Percentiles rank a stretch among this genome's conserved stretches.
These are phyloP conservation scores for Amanita polypyramis DNA, from an alignment of 768 basidiomycete genomes.

Conservation along the genomic window DNA sequence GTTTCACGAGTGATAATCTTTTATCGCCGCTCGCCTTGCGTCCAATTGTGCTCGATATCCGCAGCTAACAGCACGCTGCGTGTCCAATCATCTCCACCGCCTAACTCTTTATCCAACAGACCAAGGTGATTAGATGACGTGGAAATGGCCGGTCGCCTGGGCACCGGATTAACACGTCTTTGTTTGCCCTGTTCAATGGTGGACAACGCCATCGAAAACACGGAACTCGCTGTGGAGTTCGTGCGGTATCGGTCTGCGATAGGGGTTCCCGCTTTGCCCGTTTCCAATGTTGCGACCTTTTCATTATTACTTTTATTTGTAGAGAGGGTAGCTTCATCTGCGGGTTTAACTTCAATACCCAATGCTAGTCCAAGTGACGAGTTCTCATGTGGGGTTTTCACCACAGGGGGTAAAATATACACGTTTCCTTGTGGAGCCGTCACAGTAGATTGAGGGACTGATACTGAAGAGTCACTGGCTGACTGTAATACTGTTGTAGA, in stretches of 20 bases:
- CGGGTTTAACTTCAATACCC: conserved; percentile 24
- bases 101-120: conserved; percentile 30
- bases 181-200: conserved; percentile 10
- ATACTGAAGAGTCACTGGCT: conserved; percentile 39
- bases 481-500: conserved; percentile 23
- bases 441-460: conserved; percentile 42
- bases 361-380: conserved; percentile 34
- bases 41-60: conserved; percentile 31
- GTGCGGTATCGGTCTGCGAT: conserved; percentile 26
- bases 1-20: background rate
- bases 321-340: conserved; percentile 15
- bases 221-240: conserved; percentile 15
- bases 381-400: conserved; percentile 52
- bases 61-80: conserved; percentile 65
- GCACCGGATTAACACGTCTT: conserved; percentile 16
- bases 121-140: conserved; percentile 38
- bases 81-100: conserved; percentile 59
- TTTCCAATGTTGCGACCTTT: conserved; percentile 8
- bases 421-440: conserved; percentile 46
- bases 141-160: conserved; percentile 18
- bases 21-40: background rate
- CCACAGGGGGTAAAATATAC: conserved; percentile 40
- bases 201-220: conserved; percentile 10
- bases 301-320: background rate
- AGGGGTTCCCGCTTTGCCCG: conserved; percentile 17